Conservation (phyloP, 768 basidiomycete genomes). For the Panus rudis region DNA sequence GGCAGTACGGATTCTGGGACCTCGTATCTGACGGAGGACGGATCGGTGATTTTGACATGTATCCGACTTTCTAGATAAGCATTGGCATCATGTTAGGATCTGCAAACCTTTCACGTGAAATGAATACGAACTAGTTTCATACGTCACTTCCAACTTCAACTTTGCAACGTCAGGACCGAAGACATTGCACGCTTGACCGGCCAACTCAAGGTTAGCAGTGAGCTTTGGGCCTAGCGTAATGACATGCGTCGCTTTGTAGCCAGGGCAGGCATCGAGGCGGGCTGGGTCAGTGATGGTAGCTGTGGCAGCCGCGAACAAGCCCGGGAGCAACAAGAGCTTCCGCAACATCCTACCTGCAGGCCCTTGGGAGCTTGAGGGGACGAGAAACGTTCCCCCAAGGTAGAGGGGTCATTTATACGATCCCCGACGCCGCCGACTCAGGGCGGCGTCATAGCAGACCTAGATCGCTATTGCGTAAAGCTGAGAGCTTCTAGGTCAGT, state of each 20-base stretch:
- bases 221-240: conserved; percentile 30
- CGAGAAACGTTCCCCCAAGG: too few relatives aligned
- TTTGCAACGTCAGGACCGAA: conserved; percentile 48
- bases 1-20: conserved; percentile 58
- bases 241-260: conserved; percentile 47
- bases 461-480: too few relatives aligned
- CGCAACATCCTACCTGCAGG: too few relatives aligned
- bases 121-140: conserved; percentile 44
- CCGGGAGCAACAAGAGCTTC: conserved; percentile 5
- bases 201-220: conserved; percentile 46
- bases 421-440: too few relatives aligned
- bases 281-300: conserved; percentile 20
- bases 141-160: conserved; percentile 45
- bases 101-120: neutral
- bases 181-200: conserved; percentile 47
- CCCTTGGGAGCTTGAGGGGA: too few relatives aligned
- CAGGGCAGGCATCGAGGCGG: conserved; percentile 50
- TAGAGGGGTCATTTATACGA: too few relatives aligned
- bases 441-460: too few relatives aligned
- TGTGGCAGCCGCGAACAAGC: conserved; percentile 4
- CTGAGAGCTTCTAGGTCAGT: too few relatives aligned
- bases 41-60: conserved; percentile 57
- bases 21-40: conserved; percentile 45
- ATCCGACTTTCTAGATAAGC: conserved; percentile 41
- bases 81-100: neutral